Base-by-base conservation (phyloP, 495 filamentous ascomycete genomes). In the Copromyces sp. region DNA sequence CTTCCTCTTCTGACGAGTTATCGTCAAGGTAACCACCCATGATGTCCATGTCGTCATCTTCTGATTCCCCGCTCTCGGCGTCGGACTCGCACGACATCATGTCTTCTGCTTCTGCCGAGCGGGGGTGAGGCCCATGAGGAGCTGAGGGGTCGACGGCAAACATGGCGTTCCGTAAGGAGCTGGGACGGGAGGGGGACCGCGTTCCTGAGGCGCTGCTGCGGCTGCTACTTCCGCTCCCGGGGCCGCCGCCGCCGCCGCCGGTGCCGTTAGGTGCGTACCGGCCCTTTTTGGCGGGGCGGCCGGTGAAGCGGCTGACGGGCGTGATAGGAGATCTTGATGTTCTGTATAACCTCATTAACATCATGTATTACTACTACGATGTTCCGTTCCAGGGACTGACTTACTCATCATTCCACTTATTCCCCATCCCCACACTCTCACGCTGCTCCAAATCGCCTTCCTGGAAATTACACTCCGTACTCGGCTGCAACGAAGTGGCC, bases 341-440 rank as follows among this genome's bases (percentile, higher is more conserved):
- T 6, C 69, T 70, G 47, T 35, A 39, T 16, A 9, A 45, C 4
- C 44, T 32, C 24, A 47, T 73, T 42, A 69, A 20, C 14, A 69
- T 20, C 12, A 45, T 12, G 37, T 44, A 42, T 16, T 32, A 39
- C 6, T 37, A 68, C 32, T 38, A 3, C 14, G 11, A 2, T 24
- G 32, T 12, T 20, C 11, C 39, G 39, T 40, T 40, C 12, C 39
- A 14, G 11, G 39, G 39, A 40, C 39, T 14, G 17, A 77, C 76
- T 44, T 70, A 77, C 76, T 78, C 76, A 39, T 78, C 76, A 41
- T 73, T 72, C 74, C 74, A 77, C 24, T 75, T 75, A 3, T 71
- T 72, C 14, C 44, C 65, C 20, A 45, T 41, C 14, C 70, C 72
- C 61, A 47, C 53, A 61, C 53, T 37, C 53, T 72, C 73, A 12